These are phyloP conservation scores for Lichtheimia ornata DNA, from an alignment of 371 early-diverging fungal genomes.

Conservation along the genomic window DNA sequence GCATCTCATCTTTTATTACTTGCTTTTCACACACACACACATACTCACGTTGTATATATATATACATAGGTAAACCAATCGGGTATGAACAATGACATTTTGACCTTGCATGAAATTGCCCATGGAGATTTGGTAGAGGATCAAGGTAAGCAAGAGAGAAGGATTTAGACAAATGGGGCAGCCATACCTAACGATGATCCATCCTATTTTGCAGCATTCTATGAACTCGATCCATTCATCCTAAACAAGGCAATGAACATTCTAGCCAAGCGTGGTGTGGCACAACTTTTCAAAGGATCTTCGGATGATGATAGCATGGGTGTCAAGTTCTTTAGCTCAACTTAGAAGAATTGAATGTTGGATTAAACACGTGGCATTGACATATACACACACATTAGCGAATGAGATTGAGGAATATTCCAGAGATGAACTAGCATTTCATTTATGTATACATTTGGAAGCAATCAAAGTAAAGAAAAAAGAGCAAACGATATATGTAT, in stretches of 20 bases:
- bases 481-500: background rate
- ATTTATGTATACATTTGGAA: too few species aligned
- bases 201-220: constrained; percentile 62
- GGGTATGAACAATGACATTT: constrained; percentile 78
- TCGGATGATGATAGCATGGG: constrained; percentile 78
- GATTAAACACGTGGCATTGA: background rate
- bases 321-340: constrained; percentile 75
- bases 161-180: background rate
- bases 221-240: constrained; percentile 66
- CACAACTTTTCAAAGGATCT: constrained; percentile 79
- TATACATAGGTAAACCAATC: constrained; percentile 58
- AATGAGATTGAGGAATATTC: too few species aligned
- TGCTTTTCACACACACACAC: too few species aligned
- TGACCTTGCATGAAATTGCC: constrained; percentile 83
- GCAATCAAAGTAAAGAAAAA: too few species aligned
- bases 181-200: background rate
- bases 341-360: background rate
- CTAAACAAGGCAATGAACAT: constrained; percentile 76
- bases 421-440: too few species aligned
- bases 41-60: constrained; percentile 8
- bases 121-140: constrained; percentile 80
- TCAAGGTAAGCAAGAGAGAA: constrained; percentile 50
- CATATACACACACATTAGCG: background rate
- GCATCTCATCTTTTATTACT: too few species aligned
- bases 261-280: constrained; percentile 77